These are phyloP conservation scores for Annulohypoxylon bovei DNA, from an alignment of 495 filamentous ascomycete genomes.

Conservation along the genomic window DNA sequence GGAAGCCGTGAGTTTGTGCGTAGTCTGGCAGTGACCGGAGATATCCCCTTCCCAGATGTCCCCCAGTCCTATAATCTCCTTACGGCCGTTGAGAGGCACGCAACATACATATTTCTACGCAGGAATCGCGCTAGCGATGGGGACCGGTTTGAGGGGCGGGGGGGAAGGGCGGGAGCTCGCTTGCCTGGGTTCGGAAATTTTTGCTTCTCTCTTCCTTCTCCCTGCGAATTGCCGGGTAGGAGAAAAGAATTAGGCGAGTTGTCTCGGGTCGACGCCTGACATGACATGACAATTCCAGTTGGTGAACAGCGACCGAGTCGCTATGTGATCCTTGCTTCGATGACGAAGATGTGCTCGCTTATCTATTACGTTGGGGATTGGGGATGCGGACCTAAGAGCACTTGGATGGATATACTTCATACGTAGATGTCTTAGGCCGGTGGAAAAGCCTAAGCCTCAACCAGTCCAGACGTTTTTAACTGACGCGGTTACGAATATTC, in stretches of 20 bases:
- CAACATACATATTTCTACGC: not conserved
- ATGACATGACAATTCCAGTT: conserved; percentile 31
- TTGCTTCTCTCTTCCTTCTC: conserved; percentile 4
- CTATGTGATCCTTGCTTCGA: conserved; percentile 23
- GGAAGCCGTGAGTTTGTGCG: conserved; percentile 23
- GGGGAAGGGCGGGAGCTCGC: conserved; percentile 20
- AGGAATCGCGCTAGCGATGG: not conserved
- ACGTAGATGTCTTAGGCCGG: not conserved
- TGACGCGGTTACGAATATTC: conserved; percentile 10
- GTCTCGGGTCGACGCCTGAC: conserved; percentile 46
- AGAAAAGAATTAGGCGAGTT: conserved; percentile 47
- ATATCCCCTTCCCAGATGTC: not conserved
- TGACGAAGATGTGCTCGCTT: conserved; percentile 9
- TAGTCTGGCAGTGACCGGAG: not conserved
- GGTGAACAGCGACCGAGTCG: not conserved
- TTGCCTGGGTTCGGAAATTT: conserved; percentile 36
- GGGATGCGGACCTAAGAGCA: not conserved
- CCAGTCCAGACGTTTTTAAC: conserved; percentile 12
- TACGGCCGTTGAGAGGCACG: conserved; percentile 44
- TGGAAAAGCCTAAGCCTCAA: conserved; percentile 9
- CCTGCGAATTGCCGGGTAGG: conserved; percentile 37
- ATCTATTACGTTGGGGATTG: conserved; percentile 1
- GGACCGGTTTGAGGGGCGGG: conserved; percentile 7
- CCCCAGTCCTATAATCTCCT: conserved; percentile 21
- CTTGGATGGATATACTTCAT: not conserved